phyloP scores from a whole-genome alignment of 2,329 filamentous ascomycete genomes.

The Graphilbum ipis-grandicollis region DNA sequence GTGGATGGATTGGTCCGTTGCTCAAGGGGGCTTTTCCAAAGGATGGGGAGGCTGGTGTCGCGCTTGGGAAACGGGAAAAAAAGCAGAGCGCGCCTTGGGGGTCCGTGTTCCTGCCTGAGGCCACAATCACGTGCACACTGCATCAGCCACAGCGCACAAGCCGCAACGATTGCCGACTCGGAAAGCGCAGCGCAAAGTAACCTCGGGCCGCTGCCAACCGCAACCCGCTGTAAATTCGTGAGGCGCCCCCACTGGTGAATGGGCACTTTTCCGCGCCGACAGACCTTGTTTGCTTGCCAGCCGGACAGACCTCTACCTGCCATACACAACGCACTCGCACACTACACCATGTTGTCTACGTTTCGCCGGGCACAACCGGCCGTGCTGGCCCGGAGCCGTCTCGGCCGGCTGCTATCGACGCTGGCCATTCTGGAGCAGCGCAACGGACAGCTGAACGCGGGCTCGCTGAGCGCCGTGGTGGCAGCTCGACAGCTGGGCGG shows the following conservation, averaged over 20 bases:
- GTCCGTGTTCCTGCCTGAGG: conserved; percentile 4
- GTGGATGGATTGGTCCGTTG: neutral
- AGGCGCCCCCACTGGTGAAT: no score
- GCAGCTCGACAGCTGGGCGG: conserved; percentile 80
- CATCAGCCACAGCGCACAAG: neutral
- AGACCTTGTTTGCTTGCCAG: no score
- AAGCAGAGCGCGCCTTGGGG: neutral
- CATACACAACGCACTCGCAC: neutral
- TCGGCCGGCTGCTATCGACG: conserved; percentile 63
- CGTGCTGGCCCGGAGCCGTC: no score
- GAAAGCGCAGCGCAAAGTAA: neutral
- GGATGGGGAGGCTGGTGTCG: neutral
- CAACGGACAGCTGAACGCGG: conserved; percentile 68
- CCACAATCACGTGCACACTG: no score
- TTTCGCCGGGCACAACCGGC: conserved; percentile 7
- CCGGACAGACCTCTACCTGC: neutral
- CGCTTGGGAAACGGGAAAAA: neutral
- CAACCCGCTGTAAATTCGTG: neutral
- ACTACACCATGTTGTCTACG: conserved; percentile 7
- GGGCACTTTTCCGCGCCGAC: neutral
- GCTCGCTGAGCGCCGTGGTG: conserved; percentile 69
- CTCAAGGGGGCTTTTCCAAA: neutral
- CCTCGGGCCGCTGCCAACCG: conserved; percentile 24
- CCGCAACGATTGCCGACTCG: neutral
- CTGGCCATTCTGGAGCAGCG: conserved; percentile 85